Base-by-base conservation (phyloP, 176 grass and related monocot species). In the Puya raimondii region DNA sequence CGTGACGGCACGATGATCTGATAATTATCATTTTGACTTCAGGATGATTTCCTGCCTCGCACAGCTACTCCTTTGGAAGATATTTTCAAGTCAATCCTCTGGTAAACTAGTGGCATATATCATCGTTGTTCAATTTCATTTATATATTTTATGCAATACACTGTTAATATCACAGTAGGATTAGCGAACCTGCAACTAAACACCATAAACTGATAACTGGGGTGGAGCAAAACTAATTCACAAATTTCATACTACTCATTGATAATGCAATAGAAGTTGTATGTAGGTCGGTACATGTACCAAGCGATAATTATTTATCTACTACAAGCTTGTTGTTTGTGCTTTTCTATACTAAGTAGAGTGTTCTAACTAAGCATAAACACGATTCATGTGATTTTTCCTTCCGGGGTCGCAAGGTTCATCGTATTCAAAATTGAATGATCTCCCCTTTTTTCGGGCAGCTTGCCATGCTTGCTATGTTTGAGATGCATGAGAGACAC, bases 31-130 rank as follows among this genome's bases (percentile, higher is more conserved):
- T 56, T 68, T 73, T 50, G 66, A 66, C 79, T 61, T 14, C 87
- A 96, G 93, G 93, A 96, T 64, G 93, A 92, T 73, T 96, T 96
- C 74, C 74, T 96, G 76, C 93, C 93, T 61, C 84, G 93, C 53
- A 96, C 93, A 0, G 86, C 88, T 9, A 96, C 89, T 74, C 93
- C 93, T 64, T 68, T 96, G 64, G 88, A 96, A 70, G 93, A 96
- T 52, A 92, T 96, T 64, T 96, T 96, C 86, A 96, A 96, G 74
- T 96, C 89, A 15, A 76, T 96, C 51, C 82, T 96, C 64, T 96
- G 93, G 93, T 92, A 89, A 57, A 10, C 10, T 16, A 23, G 8
- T 63, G 23, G 65, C 12, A n/a, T 3, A 14, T 50, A 2, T 16
- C 26, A 48, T 59, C 26, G 29, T 49, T 50, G 17, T 18, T 51